A percentile compares a stretch with the other conserved stretches of the same genome.
Conservation (phyloP, 805 yeast species). For the Novakomyces olei region DNA sequence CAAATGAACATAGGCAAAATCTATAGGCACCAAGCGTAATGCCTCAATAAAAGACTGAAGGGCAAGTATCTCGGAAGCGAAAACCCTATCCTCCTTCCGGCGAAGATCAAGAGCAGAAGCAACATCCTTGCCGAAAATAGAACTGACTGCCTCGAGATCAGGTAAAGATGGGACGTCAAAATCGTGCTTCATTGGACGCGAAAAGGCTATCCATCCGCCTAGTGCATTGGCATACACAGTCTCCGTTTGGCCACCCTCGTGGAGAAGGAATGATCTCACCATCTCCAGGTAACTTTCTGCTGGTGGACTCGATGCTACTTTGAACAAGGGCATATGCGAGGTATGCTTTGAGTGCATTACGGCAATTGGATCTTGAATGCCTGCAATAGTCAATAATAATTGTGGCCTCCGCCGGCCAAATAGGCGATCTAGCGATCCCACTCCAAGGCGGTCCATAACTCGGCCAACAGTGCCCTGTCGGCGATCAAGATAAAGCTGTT, state of each 20-base stretch:
- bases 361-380: background rate
- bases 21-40: background rate
- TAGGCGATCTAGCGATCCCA: too few species aligned
- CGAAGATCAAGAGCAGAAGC: background rate
- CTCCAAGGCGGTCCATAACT: too few species aligned
- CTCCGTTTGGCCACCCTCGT: background rate
- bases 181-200: background rate
- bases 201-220: background rate
- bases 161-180: too few species aligned
- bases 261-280: too few species aligned
- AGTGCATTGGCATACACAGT: background rate
- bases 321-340: background rate
- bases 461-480: too few species aligned
- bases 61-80: conserved; percentile 1
- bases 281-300: too few species aligned
- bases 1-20: too few species aligned
- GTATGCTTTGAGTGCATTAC: background rate
- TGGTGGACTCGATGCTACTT: too few species aligned
- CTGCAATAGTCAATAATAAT: background rate
- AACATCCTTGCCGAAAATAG: background rate
- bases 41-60: background rate
- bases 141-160: background rate
- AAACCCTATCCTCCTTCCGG: background rate
- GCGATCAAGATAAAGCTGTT: too few species aligned
- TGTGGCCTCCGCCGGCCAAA: background rate